Percentiles rank a stretch among this genome's conserved stretches.
phyloP scores from a whole-genome alignment of 1,139 yeast genomes.

The Suhomyces panamericanus region DNA sequence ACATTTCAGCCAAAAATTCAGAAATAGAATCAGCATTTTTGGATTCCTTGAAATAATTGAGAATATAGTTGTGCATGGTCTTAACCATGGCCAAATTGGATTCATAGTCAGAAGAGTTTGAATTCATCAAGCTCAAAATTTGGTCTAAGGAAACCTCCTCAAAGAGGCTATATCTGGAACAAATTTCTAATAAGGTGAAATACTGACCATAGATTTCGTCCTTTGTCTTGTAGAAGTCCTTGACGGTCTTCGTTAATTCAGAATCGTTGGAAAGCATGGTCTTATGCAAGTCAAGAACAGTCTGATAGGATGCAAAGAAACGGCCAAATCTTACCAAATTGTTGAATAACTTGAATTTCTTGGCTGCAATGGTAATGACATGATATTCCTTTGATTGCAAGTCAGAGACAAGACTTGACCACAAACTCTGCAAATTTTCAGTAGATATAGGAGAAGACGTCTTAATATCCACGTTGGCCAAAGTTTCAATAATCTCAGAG shows the following conservation, averaged over 20 bases:
- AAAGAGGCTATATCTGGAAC: conserved; percentile 3
- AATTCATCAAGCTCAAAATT: conserved; percentile 18
- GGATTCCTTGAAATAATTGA: conserved; percentile 13
- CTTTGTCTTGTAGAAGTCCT: conserved; percentile 44
- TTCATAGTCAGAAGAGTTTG: conserved; percentile 27
- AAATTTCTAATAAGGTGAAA: conserved; percentile 20
- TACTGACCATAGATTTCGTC: conserved; percentile 42
- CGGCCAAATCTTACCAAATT: conserved; percentile 17
- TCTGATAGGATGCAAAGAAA: conserved; percentile 8
- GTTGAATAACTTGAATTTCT: conserved; percentile 39
- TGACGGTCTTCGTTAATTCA: conserved; percentile 25
- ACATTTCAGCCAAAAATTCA: conserved; percentile 42
- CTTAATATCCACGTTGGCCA: conserved; percentile 6
- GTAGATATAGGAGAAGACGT: background rate
- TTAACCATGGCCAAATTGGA: conserved; percentile 29
- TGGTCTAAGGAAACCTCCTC: conserved; percentile 9
- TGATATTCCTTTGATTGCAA: conserved; percentile 30
- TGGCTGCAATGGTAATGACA: conserved; percentile 25
- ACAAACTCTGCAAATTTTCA: conserved; percentile 13
- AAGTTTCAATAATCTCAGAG: conserved; percentile 7
- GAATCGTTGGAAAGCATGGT: conserved; percentile 12
- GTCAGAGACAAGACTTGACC: conserved; percentile 22
- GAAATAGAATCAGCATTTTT: conserved; percentile 22
- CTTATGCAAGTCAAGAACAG: conserved; percentile 23
- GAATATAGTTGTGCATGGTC: conserved; percentile 13